Base-by-base conservation (phyloP, 2,329 filamentous ascomycete species). In the Grosmannia serpens region DNA sequence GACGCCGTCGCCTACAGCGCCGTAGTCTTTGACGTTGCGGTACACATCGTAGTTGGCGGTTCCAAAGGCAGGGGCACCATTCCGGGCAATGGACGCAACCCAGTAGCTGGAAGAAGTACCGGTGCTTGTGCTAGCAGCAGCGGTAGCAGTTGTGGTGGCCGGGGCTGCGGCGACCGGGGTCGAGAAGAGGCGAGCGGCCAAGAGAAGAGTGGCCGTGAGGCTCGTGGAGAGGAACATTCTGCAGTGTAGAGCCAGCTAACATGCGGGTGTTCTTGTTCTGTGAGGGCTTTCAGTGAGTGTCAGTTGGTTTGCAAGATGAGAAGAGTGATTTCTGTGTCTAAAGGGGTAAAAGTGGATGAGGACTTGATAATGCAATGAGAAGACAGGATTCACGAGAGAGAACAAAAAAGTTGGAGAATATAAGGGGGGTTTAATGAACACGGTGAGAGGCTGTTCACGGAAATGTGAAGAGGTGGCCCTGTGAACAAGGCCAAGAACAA, bases 21-120 rank as follows among this genome's bases (percentile, higher is more conserved):
- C 88, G 66, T 82, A 91, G 66, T 89, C 86, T 72, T 81, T 83
- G 53, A 91, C 87, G 65, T 90, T 90, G 65, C 88, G 85, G 73
- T 83, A 91, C 63, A 91, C 75, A 70, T 88, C 79, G 78, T 89
- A 94, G 67, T 73, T 71, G 27, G 74, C 62, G 35, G 69, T 68
- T 61, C 81, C 71, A 67, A 85, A 95, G 33, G 87, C 82, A 50
- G 85, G 79, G 2, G 74, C 72, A 59, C 89, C 90, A 65, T 89
- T 82, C 47, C 86, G 85, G 65, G 84, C 69, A 67, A 94, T 85
- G 62, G 76, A 76, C 41, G 81, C 77, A 59, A 94, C 71, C 89
- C 89, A 95, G 78, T 87, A 94, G 66, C 71, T 73, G 6, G 63
- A 49, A 17, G 56, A 47, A n/a, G 55, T 47, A n/a, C 55, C 58